These are phyloP conservation scores for Leccinum subgranulosum DNA, from an alignment of 768 basidiomycete species.

Conservation along the genomic window DNA sequence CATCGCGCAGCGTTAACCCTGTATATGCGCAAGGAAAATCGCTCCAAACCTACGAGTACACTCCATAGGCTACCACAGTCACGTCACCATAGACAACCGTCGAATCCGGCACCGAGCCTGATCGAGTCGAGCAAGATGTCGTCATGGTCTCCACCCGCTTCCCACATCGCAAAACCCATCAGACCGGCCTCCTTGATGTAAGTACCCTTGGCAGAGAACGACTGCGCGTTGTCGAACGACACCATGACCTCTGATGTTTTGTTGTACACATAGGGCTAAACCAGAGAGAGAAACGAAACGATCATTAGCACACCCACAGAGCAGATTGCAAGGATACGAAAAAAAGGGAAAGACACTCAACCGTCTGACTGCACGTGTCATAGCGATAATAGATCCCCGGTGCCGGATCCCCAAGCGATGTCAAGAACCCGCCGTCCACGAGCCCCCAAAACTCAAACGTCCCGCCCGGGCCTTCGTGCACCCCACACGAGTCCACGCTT, in stretches of 20 bases:
- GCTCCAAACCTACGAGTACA: background rate
- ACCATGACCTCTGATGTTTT: constrained; percentile 49
- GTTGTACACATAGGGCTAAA: constrained; percentile 66
- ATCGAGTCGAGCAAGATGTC: constrained; percentile 62
- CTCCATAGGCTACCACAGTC: background rate
- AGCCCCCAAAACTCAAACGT: constrained; percentile 63
- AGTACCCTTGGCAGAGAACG: constrained; percentile 56
- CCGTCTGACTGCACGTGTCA: constrained; percentile 68
- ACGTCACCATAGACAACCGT: background rate
- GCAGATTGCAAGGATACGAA: background rate
- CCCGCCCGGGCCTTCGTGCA: constrained; percentile 44
- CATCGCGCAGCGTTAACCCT: no score
- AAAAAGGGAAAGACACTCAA: constrained; percentile 30
- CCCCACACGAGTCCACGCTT: constrained; percentile 55
- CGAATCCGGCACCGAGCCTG: background rate
- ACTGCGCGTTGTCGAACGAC: constrained; percentile 57
- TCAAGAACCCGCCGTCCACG: constrained; percentile 53
- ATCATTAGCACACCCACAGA: background rate
- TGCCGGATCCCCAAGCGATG: constrained; percentile 25
- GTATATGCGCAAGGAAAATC: background rate
- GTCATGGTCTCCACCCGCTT: constrained; percentile 60
- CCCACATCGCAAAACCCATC: constrained; percentile 68
- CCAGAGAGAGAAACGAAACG: background rate
- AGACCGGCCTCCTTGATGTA: constrained; percentile 52
- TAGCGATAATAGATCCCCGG: constrained; percentile 48